Conservation (phyloP, 2,329 filamentous ascomycete species). For the Raffaelea arxii region DNA sequence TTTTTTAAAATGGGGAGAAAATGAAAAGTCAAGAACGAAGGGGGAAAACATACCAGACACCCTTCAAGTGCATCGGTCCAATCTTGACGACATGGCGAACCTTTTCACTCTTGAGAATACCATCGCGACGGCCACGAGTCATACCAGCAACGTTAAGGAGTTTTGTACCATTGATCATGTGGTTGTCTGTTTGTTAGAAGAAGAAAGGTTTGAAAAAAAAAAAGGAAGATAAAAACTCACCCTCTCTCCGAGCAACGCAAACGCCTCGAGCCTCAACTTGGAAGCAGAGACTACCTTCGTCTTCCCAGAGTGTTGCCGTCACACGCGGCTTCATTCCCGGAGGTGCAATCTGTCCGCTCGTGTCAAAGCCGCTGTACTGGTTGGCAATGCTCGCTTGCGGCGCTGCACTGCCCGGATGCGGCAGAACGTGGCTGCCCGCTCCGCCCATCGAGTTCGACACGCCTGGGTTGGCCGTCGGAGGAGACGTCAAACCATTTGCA, state of each 20-base stretch:
- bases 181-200: constrained; percentile 57
- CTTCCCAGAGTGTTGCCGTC: constrained; percentile 95
- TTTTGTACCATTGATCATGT: constrained; percentile 99
- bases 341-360: constrained; percentile 84
- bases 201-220: neutral
- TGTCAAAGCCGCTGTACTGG: constrained; percentile 57
- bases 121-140: constrained; percentile 90
- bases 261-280: constrained; percentile 95
- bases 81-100: constrained; percentile 96
- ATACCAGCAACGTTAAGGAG: constrained; percentile 94
- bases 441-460: constrained; percentile 61
- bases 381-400: constrained; percentile 35
- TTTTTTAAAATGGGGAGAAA: neutral
- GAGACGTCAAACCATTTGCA: constrained; percentile 68
- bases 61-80: constrained; percentile 97
- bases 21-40: constrained; percentile 8
- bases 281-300: constrained; percentile 94
- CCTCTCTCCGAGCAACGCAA: constrained; percentile 88
- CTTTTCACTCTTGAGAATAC: constrained; percentile 97
- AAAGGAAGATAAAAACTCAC: constrained; percentile 34
- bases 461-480: constrained; percentile 53
- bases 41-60: constrained; percentile 68
- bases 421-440: constrained; percentile 54
- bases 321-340: constrained; percentile 94
- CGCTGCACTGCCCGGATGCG: constrained; percentile 53